Percentiles rank a stretch among this genome's conserved stretches.
Evolutionary conservation across 139 green algal species (phyloP).

Genomic region (Zygnema cylindricum): DNA sequence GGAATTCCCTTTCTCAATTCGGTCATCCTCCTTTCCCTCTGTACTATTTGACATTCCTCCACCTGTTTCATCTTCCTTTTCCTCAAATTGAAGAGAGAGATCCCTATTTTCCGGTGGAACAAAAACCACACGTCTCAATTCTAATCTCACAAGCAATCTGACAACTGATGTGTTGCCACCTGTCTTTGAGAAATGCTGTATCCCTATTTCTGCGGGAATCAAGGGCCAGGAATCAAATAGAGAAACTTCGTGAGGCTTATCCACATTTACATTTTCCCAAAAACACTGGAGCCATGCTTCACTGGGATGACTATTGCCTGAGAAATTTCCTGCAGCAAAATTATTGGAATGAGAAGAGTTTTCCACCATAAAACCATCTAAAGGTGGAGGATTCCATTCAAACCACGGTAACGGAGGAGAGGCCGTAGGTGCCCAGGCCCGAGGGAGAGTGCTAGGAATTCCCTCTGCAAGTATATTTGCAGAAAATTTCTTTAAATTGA

Average conservation of each 20-base stretch:
- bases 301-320: conserved; percentile 2
- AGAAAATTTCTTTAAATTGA: background rate
- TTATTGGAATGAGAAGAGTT: background rate
- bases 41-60: background rate
- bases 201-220: conserved; percentile 25
- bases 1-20: background rate
- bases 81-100: background rate
- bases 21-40: background rate
- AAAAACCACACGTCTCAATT: conserved; percentile 26
- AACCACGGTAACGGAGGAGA: background rate
- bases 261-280: conserved; percentile 22
- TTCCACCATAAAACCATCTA: too few species aligned
- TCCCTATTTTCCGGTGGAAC: conserved; percentile 31
- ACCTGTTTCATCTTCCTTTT: background rate
- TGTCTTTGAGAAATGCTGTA: background rate
- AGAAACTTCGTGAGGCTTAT: conserved; percentile 2
- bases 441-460: background rate
- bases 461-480: background rate
- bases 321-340: background rate
- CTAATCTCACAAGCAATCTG: conserved; percentile 30
- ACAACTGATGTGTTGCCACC: background rate
- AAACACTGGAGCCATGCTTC: conserved; percentile 26
- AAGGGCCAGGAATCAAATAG: conserved; percentile 27
- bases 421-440: background rate
- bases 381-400: background rate